These are phyloP conservation scores for Annulohypoxylon stygium DNA, from an alignment of 495 filamentous ascomycete genomes.

Conservation along the genomic window DNA sequence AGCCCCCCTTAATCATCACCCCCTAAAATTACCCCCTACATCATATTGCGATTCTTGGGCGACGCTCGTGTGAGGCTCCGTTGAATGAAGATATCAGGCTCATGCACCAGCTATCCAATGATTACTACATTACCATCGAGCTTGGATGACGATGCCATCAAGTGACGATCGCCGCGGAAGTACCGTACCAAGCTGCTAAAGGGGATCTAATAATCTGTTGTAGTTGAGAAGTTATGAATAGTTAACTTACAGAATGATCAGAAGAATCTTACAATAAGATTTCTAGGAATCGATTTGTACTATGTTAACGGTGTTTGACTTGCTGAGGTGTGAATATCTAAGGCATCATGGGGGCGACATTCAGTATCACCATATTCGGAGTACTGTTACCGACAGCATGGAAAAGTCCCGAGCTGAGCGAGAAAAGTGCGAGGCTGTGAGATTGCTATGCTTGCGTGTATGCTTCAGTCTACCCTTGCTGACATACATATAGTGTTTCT, in stretches of 20 bases:
- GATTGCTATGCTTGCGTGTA: neutral
- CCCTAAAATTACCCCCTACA: neutral
- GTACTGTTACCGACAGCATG: neutral
- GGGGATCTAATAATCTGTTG: neutral
- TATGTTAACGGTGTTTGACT: neutral
- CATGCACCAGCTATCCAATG: neutral
- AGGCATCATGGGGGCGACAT: neutral
- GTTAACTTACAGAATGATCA: neutral
- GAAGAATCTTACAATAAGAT: neutral
- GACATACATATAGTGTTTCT: constrained; percentile 4
- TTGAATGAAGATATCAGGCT: neutral
- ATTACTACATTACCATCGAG: neutral
- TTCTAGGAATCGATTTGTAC: neutral
- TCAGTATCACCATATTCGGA: neutral
- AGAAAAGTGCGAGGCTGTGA: neutral
- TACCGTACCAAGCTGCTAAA: neutral
- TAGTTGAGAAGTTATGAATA: neutral
- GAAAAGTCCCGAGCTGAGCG: neutral
- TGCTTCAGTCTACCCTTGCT: neutral
- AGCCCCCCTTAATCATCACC: neutral
- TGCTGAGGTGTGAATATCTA: neutral
- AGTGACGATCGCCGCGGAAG: neutral
- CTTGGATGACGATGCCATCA: neutral
- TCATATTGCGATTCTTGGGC: neutral
- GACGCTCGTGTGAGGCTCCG: neutral